Evolutionary conservation across 257 asterid genomes (phyloP), one percentile per base, ranked within the genome.

Genomic region (Solanum corneliomulleri): DNA sequence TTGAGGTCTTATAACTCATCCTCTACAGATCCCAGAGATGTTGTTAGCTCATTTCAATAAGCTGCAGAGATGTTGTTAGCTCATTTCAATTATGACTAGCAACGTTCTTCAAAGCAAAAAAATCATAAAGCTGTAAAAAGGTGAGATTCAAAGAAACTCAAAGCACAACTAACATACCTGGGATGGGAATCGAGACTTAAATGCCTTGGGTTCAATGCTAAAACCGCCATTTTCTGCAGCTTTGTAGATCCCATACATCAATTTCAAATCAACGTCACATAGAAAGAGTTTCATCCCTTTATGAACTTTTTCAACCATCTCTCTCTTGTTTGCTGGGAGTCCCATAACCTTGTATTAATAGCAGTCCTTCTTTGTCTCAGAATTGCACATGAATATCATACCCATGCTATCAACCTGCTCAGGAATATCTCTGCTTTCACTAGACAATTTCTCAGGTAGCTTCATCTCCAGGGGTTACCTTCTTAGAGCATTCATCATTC

Each of bases 331-430:
- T 47, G 93, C 95, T 25, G 99, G 99, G 85, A 95, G 91, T 84
- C 99, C 99, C 85, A 96, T 90, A 91, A 96, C 93, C 88, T 86
- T 92, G 87, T 96, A 92, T 52, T 70, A 90, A 87, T 90, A 94
- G 89, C 98, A 96, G 88, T 95, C 99, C 35, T 89, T 86, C 91
- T 95, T 95, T 9, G 98, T 96, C 93, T 90, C 86, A 39, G 98
- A 92, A 91, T 92, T 94, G 93, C 99, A 96, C 95, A 94, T 92
- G 89, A 96, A 96, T 86, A 96, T 90, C 98, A 96, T 94, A 84
- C 98, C 99, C 98, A 89, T 94, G 92, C 93, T 94, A 93, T 93
- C 92, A 41, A 84, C 94, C 90, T 89, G 93, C 92, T 91, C 94
- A 29, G 91, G 90, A 80, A 90, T 91, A 84, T 91, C 90, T 64